These are phyloP conservation scores for Pestalotiopsis sp. DNA, from an alignment of 2,329 filamentous ascomycete species.

Conservation along the genomic window DNA sequence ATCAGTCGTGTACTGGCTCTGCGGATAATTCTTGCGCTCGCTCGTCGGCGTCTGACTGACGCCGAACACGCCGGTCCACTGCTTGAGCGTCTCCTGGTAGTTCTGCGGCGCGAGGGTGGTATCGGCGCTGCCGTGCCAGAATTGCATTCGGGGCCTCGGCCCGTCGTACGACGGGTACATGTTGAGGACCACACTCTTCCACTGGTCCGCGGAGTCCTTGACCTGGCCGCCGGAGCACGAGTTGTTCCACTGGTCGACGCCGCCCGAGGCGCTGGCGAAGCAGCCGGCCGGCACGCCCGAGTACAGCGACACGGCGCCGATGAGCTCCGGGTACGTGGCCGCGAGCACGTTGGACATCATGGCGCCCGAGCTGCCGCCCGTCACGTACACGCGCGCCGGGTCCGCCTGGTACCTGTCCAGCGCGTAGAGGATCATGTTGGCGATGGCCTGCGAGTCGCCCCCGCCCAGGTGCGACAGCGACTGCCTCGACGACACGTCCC, in stretches of 20 bases:
- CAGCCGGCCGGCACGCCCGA: conserved; percentile 45
- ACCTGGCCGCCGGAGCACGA: conserved; percentile 49
- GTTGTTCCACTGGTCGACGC: conserved; percentile 53
- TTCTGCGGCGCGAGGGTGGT: conserved; percentile 53
- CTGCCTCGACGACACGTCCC: conserved; percentile 55
- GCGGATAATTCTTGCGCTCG: conserved; percentile 35
- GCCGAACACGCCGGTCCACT: conserved; percentile 55
- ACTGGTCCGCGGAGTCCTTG: conserved; percentile 44
- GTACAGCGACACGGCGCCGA: conserved; percentile 40
- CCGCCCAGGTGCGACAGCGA: conserved; percentile 38
- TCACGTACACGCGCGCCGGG: conserved; percentile 34
- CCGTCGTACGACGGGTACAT: conserved; percentile 55
- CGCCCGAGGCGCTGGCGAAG: conserved; percentile 39
- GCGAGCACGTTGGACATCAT: conserved; percentile 45
- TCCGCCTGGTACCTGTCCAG: conserved; percentile 33
- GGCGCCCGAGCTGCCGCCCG: conserved; percentile 36
- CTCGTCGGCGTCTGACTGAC: conserved; percentile 33
- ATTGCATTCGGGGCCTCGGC: conserved; percentile 54
- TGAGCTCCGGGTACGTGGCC: conserved; percentile 45
- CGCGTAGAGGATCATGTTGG: conserved; percentile 39
- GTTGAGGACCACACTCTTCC: conserved; percentile 47
- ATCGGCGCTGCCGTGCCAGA: conserved; percentile 59
- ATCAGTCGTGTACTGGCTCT: conserved; percentile 39
- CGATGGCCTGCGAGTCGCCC: conserved; percentile 39
- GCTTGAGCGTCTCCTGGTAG: conserved; percentile 60